These are phyloP conservation scores for Tolypocladium pustulatum DNA, from an alignment of 2,329 filamentous ascomycete species.

Conservation along the genomic window DNA sequence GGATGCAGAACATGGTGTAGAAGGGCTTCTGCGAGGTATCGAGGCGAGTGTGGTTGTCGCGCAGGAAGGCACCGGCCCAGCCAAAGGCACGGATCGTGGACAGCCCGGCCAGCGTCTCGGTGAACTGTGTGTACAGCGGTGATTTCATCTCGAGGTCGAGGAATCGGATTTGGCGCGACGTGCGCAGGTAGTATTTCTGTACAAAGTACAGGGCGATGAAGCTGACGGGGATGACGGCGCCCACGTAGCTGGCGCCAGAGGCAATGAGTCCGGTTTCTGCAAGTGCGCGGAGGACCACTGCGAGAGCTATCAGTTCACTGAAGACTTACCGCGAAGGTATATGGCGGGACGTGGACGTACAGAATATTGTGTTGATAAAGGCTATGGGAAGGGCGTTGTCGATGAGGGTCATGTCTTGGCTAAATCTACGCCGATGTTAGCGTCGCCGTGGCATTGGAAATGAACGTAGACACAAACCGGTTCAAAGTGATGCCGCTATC, in stretches of 20 bases:
- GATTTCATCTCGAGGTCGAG: constrained; percentile 40
- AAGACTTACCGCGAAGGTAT: neutral
- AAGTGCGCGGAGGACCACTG: constrained; percentile 10
- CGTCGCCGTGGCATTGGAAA: no score
- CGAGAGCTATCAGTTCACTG: neutral
- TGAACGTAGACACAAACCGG: neutral
- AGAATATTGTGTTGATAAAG: neutral
- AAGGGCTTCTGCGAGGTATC: constrained; percentile 37
- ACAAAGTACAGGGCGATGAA: constrained; percentile 29
- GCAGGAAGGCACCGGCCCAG: constrained; percentile 27
- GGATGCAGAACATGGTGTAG: constrained; percentile 37
- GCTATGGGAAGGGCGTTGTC: neutral
- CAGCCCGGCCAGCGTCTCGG: constrained; percentile 35
- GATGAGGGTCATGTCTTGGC: neutral
- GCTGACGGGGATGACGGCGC: constrained; percentile 29
- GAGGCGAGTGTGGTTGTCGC: constrained; percentile 22
- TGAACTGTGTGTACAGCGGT: constrained; percentile 39
- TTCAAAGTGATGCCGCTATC: neutral
- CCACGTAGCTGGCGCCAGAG: constrained; percentile 16
- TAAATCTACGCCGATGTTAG: neutral
- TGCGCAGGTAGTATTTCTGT: constrained; percentile 39
- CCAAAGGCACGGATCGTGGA: constrained; percentile 38
- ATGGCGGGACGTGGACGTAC: neutral
- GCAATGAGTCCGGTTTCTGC: constrained; percentile 13
- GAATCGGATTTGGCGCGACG: constrained; percentile 39